Conservation (phyloP, 1,139 yeast species). For the Scheffersomyces segobiensis region DNA sequence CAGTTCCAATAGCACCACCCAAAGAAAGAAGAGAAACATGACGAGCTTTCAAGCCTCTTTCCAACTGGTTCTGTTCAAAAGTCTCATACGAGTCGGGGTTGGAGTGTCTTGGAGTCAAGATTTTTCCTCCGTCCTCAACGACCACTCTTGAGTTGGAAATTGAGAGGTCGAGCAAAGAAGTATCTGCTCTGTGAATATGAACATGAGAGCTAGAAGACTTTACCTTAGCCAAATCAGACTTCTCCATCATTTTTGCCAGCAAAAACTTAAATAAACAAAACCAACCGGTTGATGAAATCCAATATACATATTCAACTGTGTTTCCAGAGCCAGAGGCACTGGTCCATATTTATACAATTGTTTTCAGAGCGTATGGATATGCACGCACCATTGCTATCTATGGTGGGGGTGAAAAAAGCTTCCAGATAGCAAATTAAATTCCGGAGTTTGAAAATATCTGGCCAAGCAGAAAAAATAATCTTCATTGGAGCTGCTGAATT, state of each 20-base stretch:
- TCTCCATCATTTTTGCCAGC: not conserved
- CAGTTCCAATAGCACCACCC: conserved; percentile 46
- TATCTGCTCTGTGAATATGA: conserved; percentile 9
- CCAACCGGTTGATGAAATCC: not conserved
- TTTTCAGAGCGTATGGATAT: not conserved
- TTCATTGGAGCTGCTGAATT: not conserved
- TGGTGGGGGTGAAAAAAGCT: not conserved
- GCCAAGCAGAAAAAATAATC: not conserved
- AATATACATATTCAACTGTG: not conserved
- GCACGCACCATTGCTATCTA: not conserved
- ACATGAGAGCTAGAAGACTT: conserved; percentile 6
- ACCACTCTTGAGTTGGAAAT: conserved; percentile 35
- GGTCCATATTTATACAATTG: not conserved
- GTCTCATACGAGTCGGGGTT: conserved; percentile 14
- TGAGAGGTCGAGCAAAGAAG: conserved; percentile 28
- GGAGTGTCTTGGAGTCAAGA: conserved; percentile 24
- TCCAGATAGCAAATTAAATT: not conserved
- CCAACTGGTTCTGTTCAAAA: conserved; percentile 20
- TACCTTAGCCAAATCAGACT: not conserved
- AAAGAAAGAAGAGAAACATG: conserved; percentile 40
- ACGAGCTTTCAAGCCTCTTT: conserved; percentile 39
- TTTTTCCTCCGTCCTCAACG: conserved; percentile 31
- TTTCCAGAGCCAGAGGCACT: not conserved
- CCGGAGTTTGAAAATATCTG: not conserved
- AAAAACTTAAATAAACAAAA: not conserved